Percentiles rank a stretch among this genome's conserved stretches.
Conservation (phyloP, 2,329 filamentous ascomycete species). For the Parafenestella ontariensis region DNA sequence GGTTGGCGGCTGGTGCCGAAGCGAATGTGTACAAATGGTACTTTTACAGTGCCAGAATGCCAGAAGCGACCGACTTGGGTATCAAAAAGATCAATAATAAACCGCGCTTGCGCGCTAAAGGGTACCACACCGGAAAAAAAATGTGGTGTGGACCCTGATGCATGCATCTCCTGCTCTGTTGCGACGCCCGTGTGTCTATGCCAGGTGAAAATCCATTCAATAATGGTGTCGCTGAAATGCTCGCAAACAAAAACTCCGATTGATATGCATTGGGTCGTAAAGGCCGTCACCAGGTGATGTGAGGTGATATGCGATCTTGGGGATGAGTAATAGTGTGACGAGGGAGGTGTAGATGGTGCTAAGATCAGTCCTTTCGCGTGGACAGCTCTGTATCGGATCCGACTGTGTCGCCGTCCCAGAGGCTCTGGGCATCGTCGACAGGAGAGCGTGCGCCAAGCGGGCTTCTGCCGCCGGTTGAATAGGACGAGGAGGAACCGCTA, state of each 20-base stretch:
- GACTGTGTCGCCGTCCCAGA: slow-evolving; percentile 65
- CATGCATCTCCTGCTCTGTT: slow-evolving; percentile 20
- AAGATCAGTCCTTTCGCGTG: slow-evolving; percentile 29
- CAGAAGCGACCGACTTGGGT: slow-evolving; percentile 45
- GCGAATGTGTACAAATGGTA: slow-evolving; percentile 40
- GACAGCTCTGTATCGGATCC: slow-evolving; percentile 53
- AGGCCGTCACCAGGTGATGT: slow-evolving; percentile 33
- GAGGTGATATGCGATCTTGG: slow-evolving; percentile 32
- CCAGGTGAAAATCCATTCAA: slow-evolving; percentile 19
- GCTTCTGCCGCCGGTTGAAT: slow-evolving; percentile 70
- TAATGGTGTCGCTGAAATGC: slow-evolving; percentile 45
- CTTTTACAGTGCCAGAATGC: slow-evolving; percentile 20
- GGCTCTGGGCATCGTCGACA: slow-evolving; percentile 63
- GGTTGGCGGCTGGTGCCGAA: slow-evolving; percentile 31
- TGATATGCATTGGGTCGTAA: slow-evolving; percentile 48
- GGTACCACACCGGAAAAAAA: slow-evolving; percentile 17
- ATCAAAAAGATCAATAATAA: slow-evolving; percentile 38
- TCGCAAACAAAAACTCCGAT: slow-evolving; percentile 44
- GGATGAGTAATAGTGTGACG: slow-evolving; percentile 26
- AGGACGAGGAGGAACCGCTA: slow-evolving; percentile 79
- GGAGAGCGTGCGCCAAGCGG: slow-evolving; percentile 56
- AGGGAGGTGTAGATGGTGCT: slow-evolving; percentile 11
- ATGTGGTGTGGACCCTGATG: slow-evolving; percentile 14
- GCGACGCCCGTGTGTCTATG: slow-evolving; percentile 35
- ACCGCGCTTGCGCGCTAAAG: slow-evolving; percentile 23